Percentiles rank a stretch among this genome's conserved stretches.
phyloP scores from a whole-genome alignment of 2,329 filamentous ascomycete species.

The Aspergillus sp. region DNA sequence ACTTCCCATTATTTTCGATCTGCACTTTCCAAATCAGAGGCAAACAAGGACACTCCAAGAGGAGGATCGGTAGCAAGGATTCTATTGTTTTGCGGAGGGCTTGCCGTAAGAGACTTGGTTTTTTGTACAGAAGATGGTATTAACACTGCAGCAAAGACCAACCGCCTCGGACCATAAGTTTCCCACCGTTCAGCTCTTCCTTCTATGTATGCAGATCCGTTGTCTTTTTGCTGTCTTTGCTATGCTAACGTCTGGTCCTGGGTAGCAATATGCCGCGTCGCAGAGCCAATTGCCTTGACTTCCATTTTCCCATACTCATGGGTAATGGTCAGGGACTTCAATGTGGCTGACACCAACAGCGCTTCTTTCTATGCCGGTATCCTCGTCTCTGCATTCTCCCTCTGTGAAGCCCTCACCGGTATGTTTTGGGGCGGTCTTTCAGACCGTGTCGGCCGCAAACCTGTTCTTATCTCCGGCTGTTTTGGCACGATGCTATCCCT shows the following conservation, averaged over 20 bases:
- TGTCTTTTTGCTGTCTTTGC: slow-evolving; percentile 2
- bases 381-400: slow-evolving; percentile 81
- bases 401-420: slow-evolving; percentile 79
- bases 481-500: slow-evolving; percentile 80
- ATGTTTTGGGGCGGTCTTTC: slow-evolving; percentile 87
- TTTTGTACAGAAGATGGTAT: slow-evolving; percentile 57
- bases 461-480: slow-evolving; percentile 78
- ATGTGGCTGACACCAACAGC: slow-evolving; percentile 71
- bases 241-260: slow-evolving; percentile 7
- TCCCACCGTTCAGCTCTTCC: slow-evolving; percentile 77
- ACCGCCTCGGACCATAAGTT: slow-evolving; percentile 71
- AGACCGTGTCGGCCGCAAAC: slow-evolving; percentile 81
- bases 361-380: slow-evolving; percentile 86
- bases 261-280: slow-evolving; percentile 84
- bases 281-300: slow-evolving; percentile 88
- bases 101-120: slow-evolving; percentile 56
- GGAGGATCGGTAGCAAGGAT: slow-evolving; percentile 7
- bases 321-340: slow-evolving; percentile 75
- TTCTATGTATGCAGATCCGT: slow-evolving; percentile 66
- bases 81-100: slow-evolving; percentile 25
- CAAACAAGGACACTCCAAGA: neutral
- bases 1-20: neutral
- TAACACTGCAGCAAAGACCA: slow-evolving; percentile 59
- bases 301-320: slow-evolving; percentile 93
- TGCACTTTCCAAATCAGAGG: neutral